These are phyloP conservation scores for Trametes villosa DNA, from an alignment of 768 basidiomycete genomes.

Conservation along the genomic window DNA sequence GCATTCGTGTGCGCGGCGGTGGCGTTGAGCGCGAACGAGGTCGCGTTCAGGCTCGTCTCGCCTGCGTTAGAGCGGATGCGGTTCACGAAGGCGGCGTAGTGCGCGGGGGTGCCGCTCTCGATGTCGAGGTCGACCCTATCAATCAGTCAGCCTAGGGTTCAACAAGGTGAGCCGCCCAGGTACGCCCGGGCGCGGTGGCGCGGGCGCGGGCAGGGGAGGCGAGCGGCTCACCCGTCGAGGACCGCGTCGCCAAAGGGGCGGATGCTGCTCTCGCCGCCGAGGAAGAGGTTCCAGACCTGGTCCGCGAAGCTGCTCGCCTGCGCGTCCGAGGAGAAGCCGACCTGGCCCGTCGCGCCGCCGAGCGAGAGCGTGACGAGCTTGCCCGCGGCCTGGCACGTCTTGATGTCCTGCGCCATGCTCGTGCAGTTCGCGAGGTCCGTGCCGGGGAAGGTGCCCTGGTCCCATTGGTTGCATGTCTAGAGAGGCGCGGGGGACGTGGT, in stretches of 20 bases:
- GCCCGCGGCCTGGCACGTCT: conserved; percentile 56
- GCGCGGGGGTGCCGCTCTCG: conserved; percentile 55
- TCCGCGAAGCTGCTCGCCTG: conserved; percentile 63
- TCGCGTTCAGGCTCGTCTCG: conserved; percentile 39
- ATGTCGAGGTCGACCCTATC: conserved; percentile 69
- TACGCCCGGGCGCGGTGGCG: neutral
- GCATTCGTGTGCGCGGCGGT: conserved; percentile 46
- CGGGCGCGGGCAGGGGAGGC: no score
- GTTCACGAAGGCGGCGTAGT: conserved; percentile 45
- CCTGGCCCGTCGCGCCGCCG: conserved; percentile 58
- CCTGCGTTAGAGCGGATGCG: conserved; percentile 54
- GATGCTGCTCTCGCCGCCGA: conserved; percentile 64
- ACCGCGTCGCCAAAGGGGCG: conserved; percentile 74
- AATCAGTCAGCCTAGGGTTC: conserved; percentile 3
- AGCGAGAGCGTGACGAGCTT: conserved; percentile 44
- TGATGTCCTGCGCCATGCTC: conserved; percentile 61
- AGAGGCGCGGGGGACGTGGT: neutral
- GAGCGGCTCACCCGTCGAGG: conserved; percentile 64
- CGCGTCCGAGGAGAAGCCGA: conserved; percentile 59
- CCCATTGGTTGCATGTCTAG: conserved; percentile 62
- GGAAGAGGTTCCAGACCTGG: conserved; percentile 71
- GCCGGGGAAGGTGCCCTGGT: conserved; percentile 60
- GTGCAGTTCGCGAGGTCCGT: conserved; percentile 64
- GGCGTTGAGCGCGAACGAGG: conserved; percentile 13
- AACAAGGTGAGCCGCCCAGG: no score